Evolutionary conservation across 2,329 filamentous ascomycete species (phyloP).

Genomic region (Penicillium sp.): DNA sequence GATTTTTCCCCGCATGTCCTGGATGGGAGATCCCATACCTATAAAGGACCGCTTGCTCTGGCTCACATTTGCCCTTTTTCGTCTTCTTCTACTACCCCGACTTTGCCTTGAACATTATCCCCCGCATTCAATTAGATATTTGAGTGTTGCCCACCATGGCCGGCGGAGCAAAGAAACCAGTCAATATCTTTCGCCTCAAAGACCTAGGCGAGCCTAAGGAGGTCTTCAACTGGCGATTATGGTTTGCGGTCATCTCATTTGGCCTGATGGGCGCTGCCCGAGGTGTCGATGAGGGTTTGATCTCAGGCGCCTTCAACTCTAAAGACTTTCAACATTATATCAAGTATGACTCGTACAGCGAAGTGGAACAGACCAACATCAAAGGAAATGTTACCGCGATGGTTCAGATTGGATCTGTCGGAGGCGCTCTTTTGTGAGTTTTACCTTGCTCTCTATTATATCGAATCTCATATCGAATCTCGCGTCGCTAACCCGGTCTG

Average conservation of each 20-base stretch:
- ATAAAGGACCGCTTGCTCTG: conserved; percentile 3
- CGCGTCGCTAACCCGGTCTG: neutral
- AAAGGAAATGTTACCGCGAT: conserved; percentile 76
- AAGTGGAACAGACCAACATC: conserved; percentile 62
- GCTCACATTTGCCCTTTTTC: neutral
- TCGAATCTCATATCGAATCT: neutral
- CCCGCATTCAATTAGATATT: neutral
- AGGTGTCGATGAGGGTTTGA: conserved; percentile 78
- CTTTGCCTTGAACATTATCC: neutral
- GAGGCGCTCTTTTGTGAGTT: conserved; percentile 62
- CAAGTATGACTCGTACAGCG: conserved; percentile 55
- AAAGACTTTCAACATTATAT: conserved; percentile 63
- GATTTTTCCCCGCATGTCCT: conserved; percentile 9
- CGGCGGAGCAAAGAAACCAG: conserved; percentile 48
- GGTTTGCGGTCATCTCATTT: conserved; percentile 73
- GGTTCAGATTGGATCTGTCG: conserved; percentile 77
- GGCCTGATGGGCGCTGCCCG: conserved; percentile 74
- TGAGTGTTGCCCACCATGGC: conserved; percentile 29
- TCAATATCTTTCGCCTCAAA: conserved; percentile 59
- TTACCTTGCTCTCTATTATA: neutral
- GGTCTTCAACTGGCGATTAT: conserved; percentile 74
- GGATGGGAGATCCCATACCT: neutral
- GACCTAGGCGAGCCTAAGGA: conserved; percentile 66
- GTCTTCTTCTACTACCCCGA: neutral
- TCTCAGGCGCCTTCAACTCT: conserved; percentile 69